Evolutionary conservation across 495 filamentous ascomycete genomes (phyloP).

Genomic region (Lasiosphaeria hispida): DNA sequence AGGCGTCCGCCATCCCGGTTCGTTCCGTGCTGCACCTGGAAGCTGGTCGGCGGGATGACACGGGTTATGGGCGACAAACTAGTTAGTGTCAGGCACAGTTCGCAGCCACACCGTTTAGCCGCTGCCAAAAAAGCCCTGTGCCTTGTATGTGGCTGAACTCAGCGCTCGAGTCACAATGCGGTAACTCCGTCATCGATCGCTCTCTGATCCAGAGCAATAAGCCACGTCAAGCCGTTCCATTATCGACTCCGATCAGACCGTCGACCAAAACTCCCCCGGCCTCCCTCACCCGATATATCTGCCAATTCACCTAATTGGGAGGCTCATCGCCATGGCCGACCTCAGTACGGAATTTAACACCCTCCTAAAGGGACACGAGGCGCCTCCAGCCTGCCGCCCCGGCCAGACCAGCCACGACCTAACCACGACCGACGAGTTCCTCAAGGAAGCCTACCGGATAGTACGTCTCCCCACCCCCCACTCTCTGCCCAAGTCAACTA

Average conservation of each 20-base stretch:
- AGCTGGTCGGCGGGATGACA: not conserved
- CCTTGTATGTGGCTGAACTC: not conserved
- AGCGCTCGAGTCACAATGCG: not conserved
- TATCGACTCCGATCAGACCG: no score
- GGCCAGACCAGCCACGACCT: slow-evolving; percentile 19
- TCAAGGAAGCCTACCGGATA: slow-evolving; percentile 94
- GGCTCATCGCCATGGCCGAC: slow-evolving; percentile 56
- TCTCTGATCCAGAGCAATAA: no score
- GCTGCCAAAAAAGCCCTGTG: not conserved
- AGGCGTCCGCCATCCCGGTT: no score
- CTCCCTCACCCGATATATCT: not conserved
- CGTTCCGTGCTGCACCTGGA: no score
- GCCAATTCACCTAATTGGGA: not conserved
- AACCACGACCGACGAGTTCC: slow-evolving; percentile 73
- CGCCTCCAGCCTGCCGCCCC: slow-evolving; percentile 42
- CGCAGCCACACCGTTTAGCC: not conserved
- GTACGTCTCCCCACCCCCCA: slow-evolving; percentile 43
- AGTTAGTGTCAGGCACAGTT: no score
- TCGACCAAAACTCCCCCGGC: not conserved
- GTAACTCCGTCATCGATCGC: slow-evolving; percentile 7
- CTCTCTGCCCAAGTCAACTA: not conserved
- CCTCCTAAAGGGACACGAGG: slow-evolving; percentile 59
- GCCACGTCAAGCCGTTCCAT: slow-evolving; percentile 5
- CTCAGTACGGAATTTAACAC: slow-evolving; percentile 70
- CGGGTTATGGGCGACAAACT: no score